Base-by-base conservation (phyloP, 2,329 filamentous ascomycete genomes). In the Westerdykella ornata region DNA sequence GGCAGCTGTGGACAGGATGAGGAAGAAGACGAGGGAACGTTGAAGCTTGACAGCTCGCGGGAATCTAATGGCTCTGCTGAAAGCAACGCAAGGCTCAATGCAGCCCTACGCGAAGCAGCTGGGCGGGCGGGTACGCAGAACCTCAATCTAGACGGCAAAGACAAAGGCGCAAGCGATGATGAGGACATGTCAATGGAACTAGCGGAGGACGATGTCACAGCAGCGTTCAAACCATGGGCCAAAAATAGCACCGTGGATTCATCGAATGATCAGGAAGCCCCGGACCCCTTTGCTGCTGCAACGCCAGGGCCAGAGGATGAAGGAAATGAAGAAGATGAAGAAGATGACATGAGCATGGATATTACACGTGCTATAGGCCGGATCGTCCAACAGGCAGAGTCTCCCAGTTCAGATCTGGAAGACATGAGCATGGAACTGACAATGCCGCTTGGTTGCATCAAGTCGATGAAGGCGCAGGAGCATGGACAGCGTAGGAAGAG, bases 291-390 rank as follows among this genome's bases (percentile, higher is more conserved):
- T 16, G 66, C 67, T n/a, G 65, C 65, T 37, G 65, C 65, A 39
- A 60, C 62, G 15, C 52, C 60, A 15, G 39, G 17, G 28, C 31
- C 37, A n/a, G 48, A 47, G 18, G 63, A 63, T 44, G 67, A 72
- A 38, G 57, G 72, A 17, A 60, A 68, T 4, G 50, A 47, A 12
- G 45, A 75, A 11, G 71, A 72, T 11, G 69, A 75, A 17, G 75
- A 77, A 15, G 77, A 80, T 48, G 86, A 89, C 30, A 82, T 94
- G 74, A 92, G 87, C 16, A 96, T 97, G 90, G 90, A 97, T 54
- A 86, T 96, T 6, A 96, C 90, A 2, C 80, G 79, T 41, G 86
- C 80, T 7, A 73, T 94, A 39, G 90, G 90, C 7, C 78, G 82
- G 3, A 96, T 97, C 40, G 66, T 95, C 15, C 69, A 74, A 4